phyloP scores from a whole-genome alignment of 2,329 filamentous ascomycete species.

The Penicillium sp. region DNA sequence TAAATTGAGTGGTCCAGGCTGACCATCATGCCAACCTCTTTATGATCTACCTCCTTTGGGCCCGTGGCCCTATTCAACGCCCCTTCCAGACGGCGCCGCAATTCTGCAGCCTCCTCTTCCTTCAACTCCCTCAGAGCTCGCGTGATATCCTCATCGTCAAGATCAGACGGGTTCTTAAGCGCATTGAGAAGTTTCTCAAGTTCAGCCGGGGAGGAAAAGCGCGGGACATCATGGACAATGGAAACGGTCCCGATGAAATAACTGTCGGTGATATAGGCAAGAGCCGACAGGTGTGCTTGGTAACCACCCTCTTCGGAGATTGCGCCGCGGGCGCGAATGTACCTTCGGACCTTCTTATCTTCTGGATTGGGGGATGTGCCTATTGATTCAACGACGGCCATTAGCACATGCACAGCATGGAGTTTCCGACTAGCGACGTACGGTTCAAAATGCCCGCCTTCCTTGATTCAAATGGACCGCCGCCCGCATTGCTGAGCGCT shows the following conservation, averaged over 20 bases:
- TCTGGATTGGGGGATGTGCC: conserved; percentile 51
- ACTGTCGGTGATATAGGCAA: conserved; percentile 90
- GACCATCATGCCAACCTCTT: conserved; percentile 50
- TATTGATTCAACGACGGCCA: conserved; percentile 26
- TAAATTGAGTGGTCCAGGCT: conserved; percentile 51
- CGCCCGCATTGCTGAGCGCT: conserved; percentile 27
- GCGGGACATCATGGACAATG: conserved; percentile 75
- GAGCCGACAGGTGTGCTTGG: conserved; percentile 76
- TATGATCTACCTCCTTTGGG: conserved; percentile 25
- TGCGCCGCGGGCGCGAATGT: conserved; percentile 52
- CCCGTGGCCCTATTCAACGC: conserved; percentile 28
- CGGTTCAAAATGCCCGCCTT: conserved; percentile 56
- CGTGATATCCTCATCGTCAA: conserved; percentile 40
- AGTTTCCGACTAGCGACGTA: conserved; percentile 19
- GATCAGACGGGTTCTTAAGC: conserved; percentile 43
- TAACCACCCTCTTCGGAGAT: conserved; percentile 73
- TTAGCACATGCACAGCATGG: background rate
- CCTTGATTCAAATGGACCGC: conserved; percentile 58
- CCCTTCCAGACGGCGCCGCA: conserved; percentile 34
- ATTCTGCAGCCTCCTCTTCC: conserved; percentile 41
- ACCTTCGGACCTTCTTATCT: conserved; percentile 64
- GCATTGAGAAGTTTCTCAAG: conserved; percentile 38
- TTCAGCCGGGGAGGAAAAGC: conserved; percentile 58
- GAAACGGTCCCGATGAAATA: conserved; percentile 90
- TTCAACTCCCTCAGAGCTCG: conserved; percentile 42